Evolutionary conservation across 192 early-diverging fungal genomes (phyloP).

Genomic region (Thamnidium elegans): DNA sequence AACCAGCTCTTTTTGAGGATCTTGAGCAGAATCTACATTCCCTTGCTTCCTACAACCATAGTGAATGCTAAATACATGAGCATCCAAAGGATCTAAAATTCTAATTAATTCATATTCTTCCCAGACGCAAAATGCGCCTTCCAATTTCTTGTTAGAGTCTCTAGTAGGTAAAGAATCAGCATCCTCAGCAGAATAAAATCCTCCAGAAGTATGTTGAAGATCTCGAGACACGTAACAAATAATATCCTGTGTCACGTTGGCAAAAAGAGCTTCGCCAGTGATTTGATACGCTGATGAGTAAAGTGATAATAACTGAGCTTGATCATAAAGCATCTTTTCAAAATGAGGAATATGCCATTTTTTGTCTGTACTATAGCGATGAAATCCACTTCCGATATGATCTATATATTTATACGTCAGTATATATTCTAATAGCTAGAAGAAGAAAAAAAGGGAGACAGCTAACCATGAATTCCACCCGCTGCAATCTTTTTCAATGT

Average conservation of each 20-base stretch:
- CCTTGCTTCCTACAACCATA: slow-evolving; percentile 50
- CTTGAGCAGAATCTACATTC: slow-evolving; percentile 51
- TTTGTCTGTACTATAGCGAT: slow-evolving; percentile 37
- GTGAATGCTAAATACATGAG: slow-evolving; percentile 44
- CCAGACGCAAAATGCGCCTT: slow-evolving; percentile 69
- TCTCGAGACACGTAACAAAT: slow-evolving; percentile 53
- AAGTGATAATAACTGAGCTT: slow-evolving; percentile 56
- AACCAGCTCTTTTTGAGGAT: slow-evolving; percentile 57
- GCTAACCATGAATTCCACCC: slow-evolving; percentile 47
- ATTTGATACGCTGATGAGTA: slow-evolving; percentile 46
- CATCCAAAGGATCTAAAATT: slow-evolving; percentile 35
- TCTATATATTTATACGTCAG: slow-evolving; percentile 19
- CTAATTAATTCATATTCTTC: slow-evolving; percentile 43
- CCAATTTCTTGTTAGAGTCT: slow-evolving; percentile 43
- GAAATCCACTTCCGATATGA: slow-evolving; percentile 51
- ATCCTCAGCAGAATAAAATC: slow-evolving; percentile 66
- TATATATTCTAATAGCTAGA: neutral
- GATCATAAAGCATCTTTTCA: slow-evolving; percentile 74
- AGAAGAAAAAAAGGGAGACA: neutral
- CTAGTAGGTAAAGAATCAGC: slow-evolving; percentile 56
- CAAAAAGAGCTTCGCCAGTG: slow-evolving; percentile 45
- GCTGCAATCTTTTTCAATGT: slow-evolving; percentile 42
- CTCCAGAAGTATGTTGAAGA: slow-evolving; percentile 44
- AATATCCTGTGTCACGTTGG: slow-evolving; percentile 50
- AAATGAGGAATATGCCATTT: slow-evolving; percentile 65